These are phyloP conservation scores for Kurtzmaniella quercitrusa DNA, from an alignment of 1,139 yeast species.

Conservation along the genomic window DNA sequence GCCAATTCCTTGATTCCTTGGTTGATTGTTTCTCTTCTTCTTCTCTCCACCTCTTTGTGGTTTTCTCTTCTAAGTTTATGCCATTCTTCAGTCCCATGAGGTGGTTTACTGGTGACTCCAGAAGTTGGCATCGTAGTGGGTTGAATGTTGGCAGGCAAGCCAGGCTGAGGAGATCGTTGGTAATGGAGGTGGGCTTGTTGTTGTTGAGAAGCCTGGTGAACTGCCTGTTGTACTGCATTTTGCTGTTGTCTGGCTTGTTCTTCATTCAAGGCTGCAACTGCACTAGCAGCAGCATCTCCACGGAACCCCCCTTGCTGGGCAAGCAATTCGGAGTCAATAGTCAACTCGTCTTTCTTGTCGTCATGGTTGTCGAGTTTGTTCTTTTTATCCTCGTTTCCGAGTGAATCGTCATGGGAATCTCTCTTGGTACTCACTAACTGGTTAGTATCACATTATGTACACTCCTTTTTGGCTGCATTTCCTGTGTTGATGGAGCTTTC, in stretches of 20 bases:
- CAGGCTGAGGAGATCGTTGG: conserved; percentile 6
- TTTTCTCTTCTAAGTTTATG: conserved; percentile 78
- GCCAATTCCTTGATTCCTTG: conserved; percentile 84
- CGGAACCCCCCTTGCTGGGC: conserved; percentile 39
- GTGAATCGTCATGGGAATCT: conserved; percentile 20
- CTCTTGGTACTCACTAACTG: conserved; percentile 21
- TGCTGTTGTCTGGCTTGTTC: conserved; percentile 3
- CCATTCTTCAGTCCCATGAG: conserved; percentile 82
- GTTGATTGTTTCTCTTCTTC: conserved; percentile 91
- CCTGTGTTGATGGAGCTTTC: no score
- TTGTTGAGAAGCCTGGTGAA: conserved; percentile 10
- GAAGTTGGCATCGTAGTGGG: conserved; percentile 32
- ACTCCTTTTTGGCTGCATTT: background rate
- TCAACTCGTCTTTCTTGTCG: conserved; percentile 31
- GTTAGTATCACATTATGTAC: background rate
- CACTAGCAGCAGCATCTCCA: conserved; percentile 12
- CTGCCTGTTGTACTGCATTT: conserved; percentile 4
- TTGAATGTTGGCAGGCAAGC: conserved; percentile 14
- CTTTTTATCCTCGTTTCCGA: conserved; percentile 19
- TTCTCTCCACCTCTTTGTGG: conserved; percentile 96
- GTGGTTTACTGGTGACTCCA: conserved; percentile 33
- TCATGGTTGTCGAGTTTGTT: conserved; percentile 15
- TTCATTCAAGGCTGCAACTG: conserved; percentile 8
- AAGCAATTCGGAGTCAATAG: conserved; percentile 46
- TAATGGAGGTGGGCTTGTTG: conserved; percentile 5